These are phyloP conservation scores for Penicillium pancosmium DNA, from an alignment of 495 filamentous ascomycete species.

Conservation along the genomic window DNA sequence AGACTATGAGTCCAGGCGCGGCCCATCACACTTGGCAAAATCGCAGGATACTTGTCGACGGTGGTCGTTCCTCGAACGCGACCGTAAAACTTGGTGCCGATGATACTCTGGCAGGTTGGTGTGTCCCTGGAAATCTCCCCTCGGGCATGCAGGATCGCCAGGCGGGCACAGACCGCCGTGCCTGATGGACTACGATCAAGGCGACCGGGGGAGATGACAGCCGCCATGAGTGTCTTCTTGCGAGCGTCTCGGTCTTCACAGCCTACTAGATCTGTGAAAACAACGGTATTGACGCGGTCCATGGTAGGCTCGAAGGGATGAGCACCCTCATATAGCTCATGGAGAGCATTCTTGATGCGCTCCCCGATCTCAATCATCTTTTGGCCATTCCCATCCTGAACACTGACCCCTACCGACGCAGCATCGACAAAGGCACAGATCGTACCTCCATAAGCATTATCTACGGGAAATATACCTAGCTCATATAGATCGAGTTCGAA, in stretches of 20 bases:
- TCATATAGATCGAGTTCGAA: background rate
- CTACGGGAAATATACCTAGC: background rate
- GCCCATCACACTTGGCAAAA: slow-evolving; percentile 4
- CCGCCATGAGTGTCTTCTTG: background rate
- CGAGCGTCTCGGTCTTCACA: background rate
- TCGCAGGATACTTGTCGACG: slow-evolving; percentile 6
- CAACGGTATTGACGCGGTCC: slow-evolving; percentile 3
- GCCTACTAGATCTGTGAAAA: slow-evolving; percentile 1
- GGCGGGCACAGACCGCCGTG: slow-evolving; percentile 6
- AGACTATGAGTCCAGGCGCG: slow-evolving; percentile 8
- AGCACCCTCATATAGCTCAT: background rate
- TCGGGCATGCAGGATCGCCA: slow-evolving; percentile 5
- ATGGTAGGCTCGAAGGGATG: slow-evolving; percentile 5
- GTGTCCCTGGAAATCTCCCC: background rate
- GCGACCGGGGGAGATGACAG: slow-evolving; percentile 11
- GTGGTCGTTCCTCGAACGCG: slow-evolving; percentile 1
- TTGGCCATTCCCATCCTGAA: background rate
- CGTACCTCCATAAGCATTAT: slow-evolving; percentile 10
- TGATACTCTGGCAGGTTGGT: slow-evolving; percentile 1
- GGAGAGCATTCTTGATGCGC: slow-evolving; percentile 4
- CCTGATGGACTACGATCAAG: slow-evolving; percentile 11
- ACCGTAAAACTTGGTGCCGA: slow-evolving; percentile 1
- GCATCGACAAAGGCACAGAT: slow-evolving; percentile 12
- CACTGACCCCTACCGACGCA: background rate
- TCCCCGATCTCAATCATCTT: slow-evolving; percentile 6